Evolutionary conservation across 2,329 filamentous ascomycete species (phyloP).

Genomic region (Trichoderma sp.): DNA sequence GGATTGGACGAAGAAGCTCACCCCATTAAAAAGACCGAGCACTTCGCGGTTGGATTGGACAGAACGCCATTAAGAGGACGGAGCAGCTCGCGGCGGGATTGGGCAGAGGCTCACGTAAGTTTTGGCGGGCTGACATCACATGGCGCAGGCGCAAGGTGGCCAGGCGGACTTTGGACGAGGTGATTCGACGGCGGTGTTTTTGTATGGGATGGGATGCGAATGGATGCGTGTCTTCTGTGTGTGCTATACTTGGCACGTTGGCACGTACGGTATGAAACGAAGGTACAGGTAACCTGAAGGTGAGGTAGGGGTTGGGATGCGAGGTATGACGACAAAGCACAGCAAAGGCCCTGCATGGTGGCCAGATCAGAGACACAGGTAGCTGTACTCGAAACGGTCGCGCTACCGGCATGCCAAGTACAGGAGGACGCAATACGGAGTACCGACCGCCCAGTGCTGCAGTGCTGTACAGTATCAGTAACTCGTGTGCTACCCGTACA

Average conservation of each 20-base stretch:
- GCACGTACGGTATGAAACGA: not conserved
- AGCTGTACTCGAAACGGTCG: not conserved
- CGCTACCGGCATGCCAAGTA: not conserved
- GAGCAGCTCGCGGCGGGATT: not conserved
- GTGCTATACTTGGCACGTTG: conserved; percentile 3
- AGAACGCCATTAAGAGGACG: not conserved
- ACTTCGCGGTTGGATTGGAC: not conserved
- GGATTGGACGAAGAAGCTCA: not conserved
- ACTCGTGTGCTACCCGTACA: not conserved
- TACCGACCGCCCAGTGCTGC: not conserved
- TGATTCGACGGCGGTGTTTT: not conserved
- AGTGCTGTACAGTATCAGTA: not conserved
- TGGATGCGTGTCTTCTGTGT: not conserved
- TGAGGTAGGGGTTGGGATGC: not conserved
- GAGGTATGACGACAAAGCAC: not conserved
- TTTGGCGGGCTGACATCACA: conserved; percentile 14
- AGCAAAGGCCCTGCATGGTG: not conserved
- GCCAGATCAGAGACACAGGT: not conserved
- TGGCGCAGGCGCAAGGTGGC: conserved; percentile 3
- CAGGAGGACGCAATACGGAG: not conserved
- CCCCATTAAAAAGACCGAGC: no score
- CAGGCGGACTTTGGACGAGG: not conserved
- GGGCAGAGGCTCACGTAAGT: conserved; percentile 19
- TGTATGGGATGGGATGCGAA: not conserved
- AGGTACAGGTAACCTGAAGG: not conserved